These are phyloP conservation scores for Tuber umbilicatum DNA, from an alignment of 495 filamentous ascomycete genomes.

Conservation along the genomic window DNA sequence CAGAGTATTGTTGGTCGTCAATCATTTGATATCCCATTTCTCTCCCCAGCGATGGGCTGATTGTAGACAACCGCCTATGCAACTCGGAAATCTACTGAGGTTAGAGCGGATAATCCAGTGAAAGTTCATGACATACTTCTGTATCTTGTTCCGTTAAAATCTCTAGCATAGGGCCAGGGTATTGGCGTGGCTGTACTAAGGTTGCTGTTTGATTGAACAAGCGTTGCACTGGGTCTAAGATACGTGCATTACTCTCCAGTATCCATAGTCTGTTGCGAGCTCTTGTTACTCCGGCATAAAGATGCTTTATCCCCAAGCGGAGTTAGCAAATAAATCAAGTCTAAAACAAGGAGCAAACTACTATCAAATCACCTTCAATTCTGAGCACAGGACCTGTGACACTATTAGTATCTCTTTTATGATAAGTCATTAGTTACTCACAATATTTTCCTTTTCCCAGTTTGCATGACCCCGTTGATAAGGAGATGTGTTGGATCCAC, in stretches of 20 bases:
- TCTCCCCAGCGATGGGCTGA: constrained; percentile 18
- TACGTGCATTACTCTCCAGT: constrained; percentile 13
- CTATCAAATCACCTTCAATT: constrained; percentile 19
- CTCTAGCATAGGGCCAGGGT: constrained; percentile 11
- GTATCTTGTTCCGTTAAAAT: constrained; percentile 9
- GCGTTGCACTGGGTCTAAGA: constrained; percentile 7
- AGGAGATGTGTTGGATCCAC: not conserved
- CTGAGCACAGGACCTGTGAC: constrained; percentile 18
- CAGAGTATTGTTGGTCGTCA: constrained; percentile 23
- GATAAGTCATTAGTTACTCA: not conserved
- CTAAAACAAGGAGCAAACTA: not conserved
- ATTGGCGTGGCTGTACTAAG: not conserved
- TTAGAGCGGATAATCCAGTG: constrained; percentile 3
- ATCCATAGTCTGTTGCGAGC: constrained; percentile 22
- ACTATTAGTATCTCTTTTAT: not conserved
- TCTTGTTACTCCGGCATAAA: constrained; percentile 25
- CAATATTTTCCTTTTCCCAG: constrained; percentile 13
- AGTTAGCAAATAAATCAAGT: not conserved
- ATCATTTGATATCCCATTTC: constrained; percentile 28
- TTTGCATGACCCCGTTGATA: not conserved
- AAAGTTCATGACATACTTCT: not conserved
- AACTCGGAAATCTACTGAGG: constrained; percentile 7
- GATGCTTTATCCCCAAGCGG: constrained; percentile 6
- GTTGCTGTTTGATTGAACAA: constrained; percentile 13
- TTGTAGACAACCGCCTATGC: constrained; percentile 4